phyloP scores from a whole-genome alignment of 371 early-diverging fungal species.

The Rhizomucor pusillus region DNA sequence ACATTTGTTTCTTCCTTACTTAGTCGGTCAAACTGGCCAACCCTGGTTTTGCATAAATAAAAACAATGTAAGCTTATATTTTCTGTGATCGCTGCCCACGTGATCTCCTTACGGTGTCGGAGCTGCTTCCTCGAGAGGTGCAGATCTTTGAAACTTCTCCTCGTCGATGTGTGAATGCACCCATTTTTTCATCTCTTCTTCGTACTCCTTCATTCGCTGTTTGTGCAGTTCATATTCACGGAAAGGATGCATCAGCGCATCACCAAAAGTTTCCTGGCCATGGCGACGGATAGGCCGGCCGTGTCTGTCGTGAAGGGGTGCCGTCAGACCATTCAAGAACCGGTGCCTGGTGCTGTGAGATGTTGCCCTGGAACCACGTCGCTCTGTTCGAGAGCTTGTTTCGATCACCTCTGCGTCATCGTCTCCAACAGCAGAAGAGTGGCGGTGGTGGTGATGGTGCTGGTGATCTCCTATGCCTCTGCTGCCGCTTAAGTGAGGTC shows the following conservation, averaged over 20 bases:
- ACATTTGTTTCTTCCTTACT: conserved; percentile 2
- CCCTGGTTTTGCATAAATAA: too few species aligned
- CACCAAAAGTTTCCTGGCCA: conserved; percentile 47
- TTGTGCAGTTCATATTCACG: conserved; percentile 33
- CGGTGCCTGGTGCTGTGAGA: too few species aligned
- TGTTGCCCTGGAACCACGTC: too few species aligned
- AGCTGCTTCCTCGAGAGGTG: conserved; percentile 4
- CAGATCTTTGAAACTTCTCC: conserved; percentile 7
- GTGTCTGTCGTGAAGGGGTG: conserved; percentile 27
- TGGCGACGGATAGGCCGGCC: conserved; percentile 33
- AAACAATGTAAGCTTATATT: background rate
- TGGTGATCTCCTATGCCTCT: too few species aligned
- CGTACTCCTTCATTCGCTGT: conserved; percentile 30
- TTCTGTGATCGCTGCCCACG: background rate
- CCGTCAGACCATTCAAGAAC: background rate
- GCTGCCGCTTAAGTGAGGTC: too few species aligned
- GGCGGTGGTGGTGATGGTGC: too few species aligned
- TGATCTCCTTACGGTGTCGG: conserved; percentile 1
- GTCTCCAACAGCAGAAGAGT: too few species aligned
- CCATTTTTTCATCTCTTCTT: conserved; percentile 30
- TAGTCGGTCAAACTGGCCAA: too few species aligned
- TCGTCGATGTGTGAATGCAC: conserved; percentile 35
- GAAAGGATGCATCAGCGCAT: conserved; percentile 35
- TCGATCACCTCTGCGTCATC: too few species aligned
- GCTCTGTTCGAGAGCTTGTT: too few species aligned